A percentile compares a stretch with the other conserved stretches of the same genome.
phyloP scores from a whole-genome alignment of 176 grass and related monocot species.

The Miscanthus lutarioriparius region DNA sequence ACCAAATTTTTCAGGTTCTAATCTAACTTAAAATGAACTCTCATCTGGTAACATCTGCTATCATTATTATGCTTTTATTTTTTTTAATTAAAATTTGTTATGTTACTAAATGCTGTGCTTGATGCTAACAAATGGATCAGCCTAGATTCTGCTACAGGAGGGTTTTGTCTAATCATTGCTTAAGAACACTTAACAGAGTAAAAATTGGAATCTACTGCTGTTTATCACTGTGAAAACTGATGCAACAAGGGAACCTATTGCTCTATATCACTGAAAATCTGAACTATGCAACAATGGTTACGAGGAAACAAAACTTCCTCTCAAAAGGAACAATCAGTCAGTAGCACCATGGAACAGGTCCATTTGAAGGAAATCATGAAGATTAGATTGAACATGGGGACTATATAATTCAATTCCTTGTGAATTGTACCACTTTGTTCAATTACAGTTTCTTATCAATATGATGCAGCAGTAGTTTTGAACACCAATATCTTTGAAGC shows the following conservation, averaged over 20 bases:
- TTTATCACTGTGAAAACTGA: slow-evolving; percentile 25
- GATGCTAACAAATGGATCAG: slow-evolving; percentile 62
- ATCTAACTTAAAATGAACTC: slow-evolving; percentile 81
- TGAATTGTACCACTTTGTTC: not conserved
- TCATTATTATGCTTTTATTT: slow-evolving; percentile 44
- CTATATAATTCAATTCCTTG: not conserved
- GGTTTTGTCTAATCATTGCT: slow-evolving; percentile 37
- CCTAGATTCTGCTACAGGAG: slow-evolving; percentile 69
- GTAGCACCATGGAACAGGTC: slow-evolving; percentile 34
- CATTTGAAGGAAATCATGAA: slow-evolving; percentile 40
- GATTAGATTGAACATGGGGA: slow-evolving; percentile 25
- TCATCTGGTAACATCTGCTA: slow-evolving; percentile 58
- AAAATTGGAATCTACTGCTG: slow-evolving; percentile 46
- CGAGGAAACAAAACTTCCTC: slow-evolving; percentile 42
- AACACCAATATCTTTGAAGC: not conserved
- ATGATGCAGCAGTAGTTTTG: not conserved
- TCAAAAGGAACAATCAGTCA: slow-evolving; percentile 41
- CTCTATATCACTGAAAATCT: slow-evolving; percentile 32
- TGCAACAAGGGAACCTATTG: slow-evolving; percentile 21
- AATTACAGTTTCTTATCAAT: slow-evolving; percentile 5
- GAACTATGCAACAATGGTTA: slow-evolving; percentile 33
- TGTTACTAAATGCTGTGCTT: slow-evolving; percentile 36
- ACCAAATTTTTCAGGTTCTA: slow-evolving; percentile 99
- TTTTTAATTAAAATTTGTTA: slow-evolving; percentile 36
- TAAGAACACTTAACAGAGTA: slow-evolving; percentile 50